A percentile compares a stretch with the other conserved stretches of the same genome.
phyloP scores from a whole-genome alignment of 140 eudicot genomes.

The Stevia rebaudiana region DNA sequence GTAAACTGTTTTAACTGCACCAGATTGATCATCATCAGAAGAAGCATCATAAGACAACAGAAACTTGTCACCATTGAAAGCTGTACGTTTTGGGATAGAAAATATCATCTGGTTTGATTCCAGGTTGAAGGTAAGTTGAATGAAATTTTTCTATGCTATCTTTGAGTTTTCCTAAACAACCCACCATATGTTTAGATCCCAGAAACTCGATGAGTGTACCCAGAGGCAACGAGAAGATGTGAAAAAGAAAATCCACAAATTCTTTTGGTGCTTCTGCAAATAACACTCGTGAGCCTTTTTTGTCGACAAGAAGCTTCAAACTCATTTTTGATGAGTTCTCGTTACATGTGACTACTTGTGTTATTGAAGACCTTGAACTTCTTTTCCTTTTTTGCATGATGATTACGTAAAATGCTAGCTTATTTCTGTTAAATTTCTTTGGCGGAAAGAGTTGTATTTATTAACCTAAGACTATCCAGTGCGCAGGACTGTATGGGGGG shows the following conservation, averaged over 20 bases:
- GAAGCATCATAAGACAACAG: background rate
- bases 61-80: background rate
- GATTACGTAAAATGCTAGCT: too few species aligned
- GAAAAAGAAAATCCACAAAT: conserved; percentile 26
- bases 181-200: conserved; percentile 16
- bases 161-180: conserved; percentile 24
- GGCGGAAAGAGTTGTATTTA: too few species aligned
- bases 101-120: background rate
- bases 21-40: background rate
- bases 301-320: conserved; percentile 23
- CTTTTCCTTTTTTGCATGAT: too few species aligned
- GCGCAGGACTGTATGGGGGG: too few species aligned
- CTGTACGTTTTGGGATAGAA: conserved; percentile 10
- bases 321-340: background rate
- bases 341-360: background rate
- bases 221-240: conserved; percentile 18
- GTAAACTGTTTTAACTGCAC: background rate
- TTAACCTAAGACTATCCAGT: too few species aligned
- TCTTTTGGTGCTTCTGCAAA: conserved; percentile 22
- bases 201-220: conserved; percentile 15
- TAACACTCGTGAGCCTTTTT: conserved; percentile 5
- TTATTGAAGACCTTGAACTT: too few species aligned
- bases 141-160: conserved; percentile 20
- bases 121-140: conserved; percentile 12
- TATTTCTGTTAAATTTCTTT: too few species aligned